Base-by-base conservation (phyloP, 2,329 filamentous ascomycete species). In the Fusarium sp. region DNA sequence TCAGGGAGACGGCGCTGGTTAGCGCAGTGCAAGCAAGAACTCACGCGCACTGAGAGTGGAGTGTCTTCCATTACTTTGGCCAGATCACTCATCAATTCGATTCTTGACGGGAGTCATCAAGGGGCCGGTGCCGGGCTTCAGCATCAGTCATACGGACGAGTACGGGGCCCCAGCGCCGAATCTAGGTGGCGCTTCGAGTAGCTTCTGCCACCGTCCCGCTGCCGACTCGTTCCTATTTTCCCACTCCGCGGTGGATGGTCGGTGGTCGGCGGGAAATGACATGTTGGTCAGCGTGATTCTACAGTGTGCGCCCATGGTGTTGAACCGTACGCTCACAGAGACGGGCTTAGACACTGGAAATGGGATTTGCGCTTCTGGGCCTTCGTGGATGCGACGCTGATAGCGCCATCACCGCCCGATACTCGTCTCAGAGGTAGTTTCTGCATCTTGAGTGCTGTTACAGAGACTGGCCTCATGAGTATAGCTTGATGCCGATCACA, bases 281-380 rank as follows among this genome's bases (percentile, higher is more conserved):
- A 66, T 67, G 56, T 65, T 73, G 55, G 62, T 61, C 73, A 71
- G 61, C 71, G 71, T 73, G 71, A 73, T 56, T 70, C 64, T 55
- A 71, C 71, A 39, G 71, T 74, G 40, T 48, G 63, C 51, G 32
- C 59, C 61, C 25, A 47, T 48, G 9, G 9, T 3, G 0, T 7
- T 11, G 27, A 40, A 71, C 71, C 33, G 71, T 70, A 44, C 23
- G 5, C n/a, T 49, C 35, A 35, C 30, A 43, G 40, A 59, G 48
- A 61, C 53, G 40, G 55, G 51, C 60, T 65, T 52, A 55, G 63
- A 59, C 58, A 67, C 68, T 61, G 32, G 44, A 54, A 55, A 64
- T 64, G 49, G 55, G 61, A 58, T 52, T 66, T 51, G 62, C 49
- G 43, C 53, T 68, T 71, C 67, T 70, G 67, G 67, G 35, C 67